A percentile compares a stretch with the other conserved stretches of the same genome.
Conservation (phyloP, 163 green algal species). For the Chloroidium sp. region DNA sequence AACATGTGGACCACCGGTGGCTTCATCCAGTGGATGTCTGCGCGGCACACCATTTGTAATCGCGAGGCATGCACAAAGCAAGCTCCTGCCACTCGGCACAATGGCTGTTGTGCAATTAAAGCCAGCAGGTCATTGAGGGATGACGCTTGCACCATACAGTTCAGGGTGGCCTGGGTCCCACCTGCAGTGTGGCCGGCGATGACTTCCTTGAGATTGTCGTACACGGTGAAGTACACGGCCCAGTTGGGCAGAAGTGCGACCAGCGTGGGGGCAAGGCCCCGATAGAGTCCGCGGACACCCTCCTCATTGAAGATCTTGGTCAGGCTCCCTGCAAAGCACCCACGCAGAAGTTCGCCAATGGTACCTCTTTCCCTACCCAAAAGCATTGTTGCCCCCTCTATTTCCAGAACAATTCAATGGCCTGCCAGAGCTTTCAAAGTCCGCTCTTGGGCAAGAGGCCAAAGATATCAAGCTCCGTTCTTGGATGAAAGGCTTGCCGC, state of each 20-base stretch:
- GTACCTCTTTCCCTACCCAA: slow-evolving; percentile 1
- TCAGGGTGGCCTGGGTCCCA: no score
- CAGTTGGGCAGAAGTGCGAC: slow-evolving; percentile 95
- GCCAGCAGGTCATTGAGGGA: no score
- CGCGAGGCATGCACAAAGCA: neutral
- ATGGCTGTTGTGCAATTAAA: neutral
- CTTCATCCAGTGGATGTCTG: neutral
- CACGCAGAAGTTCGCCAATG: neutral
- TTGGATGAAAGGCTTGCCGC: neutral
- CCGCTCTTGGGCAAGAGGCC: no score
- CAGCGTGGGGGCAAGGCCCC: slow-evolving; percentile 61
- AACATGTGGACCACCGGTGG: slow-evolving; percentile 58
- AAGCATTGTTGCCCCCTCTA: neutral
- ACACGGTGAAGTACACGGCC: slow-evolving; percentile 94
- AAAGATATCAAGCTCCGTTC: no score
- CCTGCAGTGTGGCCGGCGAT: slow-evolving; percentile 12
- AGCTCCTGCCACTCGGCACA: neutral
- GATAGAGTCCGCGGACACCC: slow-evolving; percentile 42
- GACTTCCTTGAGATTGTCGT: slow-evolving; percentile 76
- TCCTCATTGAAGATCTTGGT: slow-evolving; percentile 48
- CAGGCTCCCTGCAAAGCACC: slow-evolving; percentile 48
- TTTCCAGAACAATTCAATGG: slow-evolving; percentile 23
- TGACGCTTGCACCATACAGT: no score
- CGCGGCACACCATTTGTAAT: neutral
- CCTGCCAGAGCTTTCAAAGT: slow-evolving; percentile 34